Evolutionary conservation across 2,329 filamentous ascomycete species (phyloP).

Genomic region (Leptographium procerum): DNA sequence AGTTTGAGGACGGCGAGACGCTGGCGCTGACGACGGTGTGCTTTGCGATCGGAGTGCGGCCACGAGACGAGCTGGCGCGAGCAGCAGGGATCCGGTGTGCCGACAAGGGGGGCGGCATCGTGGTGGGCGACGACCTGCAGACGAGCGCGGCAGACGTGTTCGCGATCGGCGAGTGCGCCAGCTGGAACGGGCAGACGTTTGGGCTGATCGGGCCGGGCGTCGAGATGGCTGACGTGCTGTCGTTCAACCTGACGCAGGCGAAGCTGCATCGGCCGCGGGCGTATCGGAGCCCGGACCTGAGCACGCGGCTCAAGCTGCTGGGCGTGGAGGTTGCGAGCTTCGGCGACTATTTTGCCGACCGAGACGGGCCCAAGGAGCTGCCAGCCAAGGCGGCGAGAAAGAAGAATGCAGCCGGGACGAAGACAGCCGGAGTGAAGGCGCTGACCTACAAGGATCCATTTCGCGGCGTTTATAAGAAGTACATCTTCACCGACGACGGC

Average conservation of each 20-base stretch:
- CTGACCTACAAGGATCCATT: slow-evolving; percentile 86
- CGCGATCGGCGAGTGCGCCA: slow-evolving; percentile 83
- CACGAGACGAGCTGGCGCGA: slow-evolving; percentile 65
- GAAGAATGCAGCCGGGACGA: slow-evolving; percentile 9
- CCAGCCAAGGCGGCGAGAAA: slow-evolving; percentile 33
- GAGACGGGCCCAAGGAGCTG: slow-evolving; percentile 68
- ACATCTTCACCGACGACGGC: slow-evolving; percentile 78
- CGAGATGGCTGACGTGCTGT: slow-evolving; percentile 85
- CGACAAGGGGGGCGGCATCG: slow-evolving; percentile 62
- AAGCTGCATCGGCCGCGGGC: slow-evolving; percentile 48
- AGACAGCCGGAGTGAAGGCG: slow-evolving; percentile 54
- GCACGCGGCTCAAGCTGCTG: slow-evolving; percentile 82
- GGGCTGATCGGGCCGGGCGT: slow-evolving; percentile 82
- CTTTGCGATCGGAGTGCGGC: slow-evolving; percentile 79
- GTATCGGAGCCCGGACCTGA: slow-evolving; percentile 60
- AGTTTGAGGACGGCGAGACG: slow-evolving; percentile 69
- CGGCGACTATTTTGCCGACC: slow-evolving; percentile 85
- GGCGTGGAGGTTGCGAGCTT: slow-evolving; percentile 90
- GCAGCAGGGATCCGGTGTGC: slow-evolving; percentile 61
- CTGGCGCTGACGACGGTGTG: slow-evolving; percentile 73
- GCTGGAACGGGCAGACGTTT: slow-evolving; percentile 77
- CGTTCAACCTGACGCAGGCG: slow-evolving; percentile 82
- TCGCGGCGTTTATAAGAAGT: slow-evolving; percentile 83
- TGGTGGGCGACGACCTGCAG: slow-evolving; percentile 54
- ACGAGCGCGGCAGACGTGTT: slow-evolving; percentile 67